Percentiles rank a stretch among this genome's conserved stretches.
These are phyloP conservation scores for Fraxinus pennsylvanica DNA, from an alignment of 257 asterid genomes.

Conservation along the genomic window DNA sequence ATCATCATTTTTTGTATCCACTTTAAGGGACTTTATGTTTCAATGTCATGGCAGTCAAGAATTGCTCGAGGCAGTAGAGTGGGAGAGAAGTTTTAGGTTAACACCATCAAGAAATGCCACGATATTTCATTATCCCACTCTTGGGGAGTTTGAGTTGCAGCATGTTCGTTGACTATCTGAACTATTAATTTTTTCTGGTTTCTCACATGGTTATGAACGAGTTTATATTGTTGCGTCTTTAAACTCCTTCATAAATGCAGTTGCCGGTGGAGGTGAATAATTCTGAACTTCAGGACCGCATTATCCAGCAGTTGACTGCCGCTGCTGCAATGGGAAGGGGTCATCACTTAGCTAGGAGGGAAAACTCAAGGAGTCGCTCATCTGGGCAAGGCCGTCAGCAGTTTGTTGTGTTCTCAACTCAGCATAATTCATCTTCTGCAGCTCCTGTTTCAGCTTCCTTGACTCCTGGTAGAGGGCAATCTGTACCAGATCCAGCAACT, in stretches of 20 bases:
- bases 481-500: slow-evolving; percentile 37
- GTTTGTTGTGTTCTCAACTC: slow-evolving; percentile 52
- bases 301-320: slow-evolving; percentile 87
- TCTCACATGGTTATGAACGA: slow-evolving; percentile 3
- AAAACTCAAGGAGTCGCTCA: slow-evolving; percentile 55
- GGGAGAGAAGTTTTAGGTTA: slow-evolving; percentile 61
- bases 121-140: slow-evolving; percentile 71
- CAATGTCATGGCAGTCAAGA: slow-evolving; percentile 70
- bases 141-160: slow-evolving; percentile 72
- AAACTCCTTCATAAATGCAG: slow-evolving; percentile 42
- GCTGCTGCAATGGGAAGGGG: slow-evolving; percentile 94
- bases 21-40: slow-evolving; percentile 3
- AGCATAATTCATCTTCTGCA: slow-evolving; percentile 51
- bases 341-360: slow-evolving; percentile 63
- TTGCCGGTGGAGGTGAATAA: slow-evolving; percentile 63
- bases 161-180: slow-evolving; percentile 52
- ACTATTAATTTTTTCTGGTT: not conserved
- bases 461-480: slow-evolving; percentile 42
- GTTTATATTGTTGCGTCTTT: slow-evolving; percentile 22
- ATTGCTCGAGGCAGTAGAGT: slow-evolving; percentile 82
- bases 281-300: slow-evolving; percentile 80
- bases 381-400: slow-evolving; percentile 63
- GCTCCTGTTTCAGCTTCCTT: slow-evolving; percentile 36
- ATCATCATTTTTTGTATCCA: slow-evolving; percentile 13
- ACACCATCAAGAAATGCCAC: slow-evolving; percentile 67